Base-by-base conservation (phyloP, 805 yeast genomes). In the Torulaspora delbrueckii region DNA sequence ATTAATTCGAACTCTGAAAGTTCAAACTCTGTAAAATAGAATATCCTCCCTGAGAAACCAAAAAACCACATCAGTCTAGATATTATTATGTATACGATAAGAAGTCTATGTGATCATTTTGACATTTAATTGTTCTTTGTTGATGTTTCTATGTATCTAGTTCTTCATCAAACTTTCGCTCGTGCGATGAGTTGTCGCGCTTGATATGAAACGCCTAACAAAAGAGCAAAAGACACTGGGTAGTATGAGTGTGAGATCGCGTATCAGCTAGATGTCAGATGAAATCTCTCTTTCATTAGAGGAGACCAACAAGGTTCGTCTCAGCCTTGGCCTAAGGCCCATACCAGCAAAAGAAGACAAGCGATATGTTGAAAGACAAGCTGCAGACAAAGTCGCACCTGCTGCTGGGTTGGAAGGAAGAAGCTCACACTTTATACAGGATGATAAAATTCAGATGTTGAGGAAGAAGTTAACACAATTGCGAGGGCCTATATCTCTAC, bases 231-330 rank as follows among this genome's bases (percentile, higher is more conserved):
- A 22, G 24, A 12, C 5, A 14, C 24, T 10, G 14, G 3, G 13
- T 2, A 10, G 16, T 8, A n/a, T n/a, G 18, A 9, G 16, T 5
- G 16, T 8, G 16, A 6, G 23, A 9, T 8, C 23, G 23, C 8
- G 31, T 5, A 24, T 8, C 38, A 32, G 37, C 10, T 23, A 10
- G 16, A 61, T 59, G 63, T 51, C 51, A n/a, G 50, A 50, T 3
- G 57, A 48, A 12, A 41, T 50, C 8, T 42, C 55, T 34, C 46
- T 73, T 18, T 64, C 73, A 1, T 40, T 74, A 13, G 72, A 67
- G 42, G 77, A 74, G 43, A 74, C 79, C 0, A 74, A 74, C 50
- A 63, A 63, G 47, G 58, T 73, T 2, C 60, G 78, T 23, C 54
- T 52, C 12, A 46, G 58, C 18, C 46, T 73, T 5, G 79, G 79